Evolutionary conservation across 177 flowering plant genomes (phyloP).

Genomic region (Vitis hybrid): DNA sequence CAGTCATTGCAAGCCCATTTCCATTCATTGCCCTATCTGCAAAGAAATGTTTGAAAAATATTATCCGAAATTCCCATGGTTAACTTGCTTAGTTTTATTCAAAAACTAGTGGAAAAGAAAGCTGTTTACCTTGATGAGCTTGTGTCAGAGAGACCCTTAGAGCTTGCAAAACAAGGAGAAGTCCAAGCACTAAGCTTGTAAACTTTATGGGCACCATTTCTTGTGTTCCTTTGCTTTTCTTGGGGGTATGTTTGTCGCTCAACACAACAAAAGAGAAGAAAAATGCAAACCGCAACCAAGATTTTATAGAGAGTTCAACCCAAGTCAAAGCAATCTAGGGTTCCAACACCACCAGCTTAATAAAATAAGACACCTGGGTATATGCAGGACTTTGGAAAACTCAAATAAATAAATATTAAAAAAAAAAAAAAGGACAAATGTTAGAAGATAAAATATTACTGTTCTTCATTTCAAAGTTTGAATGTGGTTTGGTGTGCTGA

Average conservation of each 20-base stretch:
- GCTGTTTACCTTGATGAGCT: slow-evolving; percentile 16
- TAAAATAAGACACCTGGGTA: slow-evolving; percentile 21
- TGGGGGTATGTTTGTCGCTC: slow-evolving; percentile 8
- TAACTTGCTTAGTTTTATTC: not conserved
- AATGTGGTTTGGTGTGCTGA: slow-evolving; percentile 15
- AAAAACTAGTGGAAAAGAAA: not conserved
- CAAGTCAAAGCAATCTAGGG: slow-evolving; percentile 55
- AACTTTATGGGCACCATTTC: slow-evolving; percentile 31
- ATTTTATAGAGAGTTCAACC: slow-evolving; percentile 40
- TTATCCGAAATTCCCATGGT: not conserved
- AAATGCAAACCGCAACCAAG: slow-evolving; percentile 12
- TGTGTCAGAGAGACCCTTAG: slow-evolving; percentile 4
- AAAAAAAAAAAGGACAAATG: not conserved
- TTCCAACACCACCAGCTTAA: slow-evolving; percentile 25
- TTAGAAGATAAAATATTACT: not conserved
- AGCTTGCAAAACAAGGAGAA: slow-evolving; percentile 24
- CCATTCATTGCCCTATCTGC: not conserved
- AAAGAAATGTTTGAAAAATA: not conserved
- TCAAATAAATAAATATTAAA: slow-evolving; percentile 8
- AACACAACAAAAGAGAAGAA: slow-evolving; percentile 30
- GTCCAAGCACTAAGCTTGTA: slow-evolving; percentile 25
- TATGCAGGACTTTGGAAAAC: slow-evolving; percentile 29
- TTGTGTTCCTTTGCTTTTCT: slow-evolving; percentile 11
- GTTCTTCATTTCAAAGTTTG: slow-evolving; percentile 11
- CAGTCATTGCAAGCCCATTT: not conserved